These are phyloP conservation scores for Sclerotinia borealis DNA, from an alignment of 2,329 filamentous ascomycete species.

Conservation along the genomic window DNA sequence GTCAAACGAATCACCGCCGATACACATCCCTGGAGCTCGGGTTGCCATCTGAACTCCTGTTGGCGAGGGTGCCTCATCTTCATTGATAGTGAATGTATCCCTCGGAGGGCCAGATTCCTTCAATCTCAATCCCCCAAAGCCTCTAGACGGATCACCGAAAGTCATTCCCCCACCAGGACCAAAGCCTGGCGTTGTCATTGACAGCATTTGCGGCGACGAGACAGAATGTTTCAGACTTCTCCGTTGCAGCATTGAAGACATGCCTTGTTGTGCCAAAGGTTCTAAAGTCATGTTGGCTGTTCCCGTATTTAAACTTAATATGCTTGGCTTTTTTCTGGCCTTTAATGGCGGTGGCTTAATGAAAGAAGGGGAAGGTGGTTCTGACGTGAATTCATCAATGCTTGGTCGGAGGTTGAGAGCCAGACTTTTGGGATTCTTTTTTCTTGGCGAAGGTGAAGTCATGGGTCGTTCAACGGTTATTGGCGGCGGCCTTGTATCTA, in stretches of 20 bases:
- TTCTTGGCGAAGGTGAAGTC: conserved; percentile 64
- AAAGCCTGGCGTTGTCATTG: conserved; percentile 47
- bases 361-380: conserved; percentile 64
- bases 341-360: conserved; percentile 71
- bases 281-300: conserved; percentile 48
- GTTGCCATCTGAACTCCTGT: conserved; percentile 58
- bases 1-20: conserved; percentile 56
- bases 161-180: conserved; percentile 58
- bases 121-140: conserved; percentile 27
- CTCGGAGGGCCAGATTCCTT: conserved; percentile 26
- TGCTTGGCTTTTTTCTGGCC: conserved; percentile 64
- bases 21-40: conserved; percentile 40
- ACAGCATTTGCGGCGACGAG: conserved; percentile 60
- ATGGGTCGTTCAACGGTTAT: conserved; percentile 46
- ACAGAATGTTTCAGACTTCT: conserved; percentile 61
- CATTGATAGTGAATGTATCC: conserved; percentile 29
- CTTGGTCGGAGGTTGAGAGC: conserved; percentile 64
- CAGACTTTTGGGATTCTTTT: conserved; percentile 77
- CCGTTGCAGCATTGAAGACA: conserved; percentile 55
- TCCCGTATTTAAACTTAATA: conserved; percentile 70
- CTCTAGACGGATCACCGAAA: conserved; percentile 41
- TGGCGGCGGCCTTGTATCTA: conserved; percentile 38
- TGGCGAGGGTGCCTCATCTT: conserved; percentile 38
- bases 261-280: conserved; percentile 48
- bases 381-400: conserved; percentile 40